These are phyloP conservation scores for Phascolomyces articulosus DNA, from an alignment of 371 early-diverging fungal genomes.

Conservation along the genomic window DNA sequence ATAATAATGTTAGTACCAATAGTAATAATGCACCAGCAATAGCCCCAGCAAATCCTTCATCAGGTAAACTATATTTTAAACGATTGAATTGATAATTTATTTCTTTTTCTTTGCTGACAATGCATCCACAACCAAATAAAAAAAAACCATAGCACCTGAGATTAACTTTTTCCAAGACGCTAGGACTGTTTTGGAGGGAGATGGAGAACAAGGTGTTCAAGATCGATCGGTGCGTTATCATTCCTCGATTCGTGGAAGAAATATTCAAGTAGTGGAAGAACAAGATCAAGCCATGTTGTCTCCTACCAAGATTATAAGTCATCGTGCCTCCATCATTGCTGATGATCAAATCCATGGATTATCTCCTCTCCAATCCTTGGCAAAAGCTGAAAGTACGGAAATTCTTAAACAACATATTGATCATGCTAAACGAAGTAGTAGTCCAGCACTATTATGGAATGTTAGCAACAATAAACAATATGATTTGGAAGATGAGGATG, in stretches of 20 bases:
- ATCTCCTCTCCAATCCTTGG: conserved; percentile 19
- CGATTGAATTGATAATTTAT: too few relatives aligned
- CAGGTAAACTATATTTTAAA: too few relatives aligned
- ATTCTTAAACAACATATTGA: conserved; percentile 12
- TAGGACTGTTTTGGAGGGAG: conserved; percentile 19
- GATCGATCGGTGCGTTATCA: conserved; percentile 27
- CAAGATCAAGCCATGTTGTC: neutral
- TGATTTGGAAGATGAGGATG: conserved; percentile 33
- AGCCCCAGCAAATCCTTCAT: too few relatives aligned
- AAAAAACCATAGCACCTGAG: conserved; percentile 16
- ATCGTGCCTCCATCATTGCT: conserved; percentile 10
- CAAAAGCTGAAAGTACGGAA: conserved; percentile 16
- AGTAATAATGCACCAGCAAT: neutral
- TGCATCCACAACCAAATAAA: neutral
- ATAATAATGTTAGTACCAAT: conserved; percentile 1
- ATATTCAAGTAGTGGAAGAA: conserved; percentile 21
- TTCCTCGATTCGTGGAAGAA: conserved; percentile 35
- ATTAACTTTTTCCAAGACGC: conserved; percentile 45
- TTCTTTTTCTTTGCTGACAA: conserved; percentile 10
- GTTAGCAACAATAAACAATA: neutral
- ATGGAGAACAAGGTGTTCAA: conserved; percentile 7
- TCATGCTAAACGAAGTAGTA: neutral
- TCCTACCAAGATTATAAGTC: neutral
- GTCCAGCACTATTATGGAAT: conserved; percentile 12
- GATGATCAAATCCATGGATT: conserved; percentile 13